Evolutionary conservation across 2,329 filamentous ascomycete species (phyloP).

Genomic region (Metarhizium robertsii): DNA sequence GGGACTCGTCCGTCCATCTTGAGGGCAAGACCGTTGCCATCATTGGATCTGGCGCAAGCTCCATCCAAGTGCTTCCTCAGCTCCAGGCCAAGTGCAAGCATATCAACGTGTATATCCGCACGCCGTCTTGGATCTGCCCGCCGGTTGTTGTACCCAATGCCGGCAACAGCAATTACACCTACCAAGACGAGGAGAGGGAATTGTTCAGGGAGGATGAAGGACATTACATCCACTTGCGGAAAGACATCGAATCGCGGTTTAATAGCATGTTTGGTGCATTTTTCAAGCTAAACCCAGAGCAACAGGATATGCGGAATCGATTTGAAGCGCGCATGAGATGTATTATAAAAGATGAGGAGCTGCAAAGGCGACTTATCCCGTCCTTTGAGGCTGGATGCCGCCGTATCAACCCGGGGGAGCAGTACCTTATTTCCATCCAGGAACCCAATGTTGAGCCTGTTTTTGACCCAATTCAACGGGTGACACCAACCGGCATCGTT

Average conservation of each 20-base stretch:
- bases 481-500: slow-evolving; percentile 17
- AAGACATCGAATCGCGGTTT: slow-evolving; percentile 27
- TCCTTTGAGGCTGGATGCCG: slow-evolving; percentile 15
- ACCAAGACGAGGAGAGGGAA: slow-evolving; percentile 7
- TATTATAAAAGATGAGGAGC: slow-evolving; percentile 6
- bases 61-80: slow-evolving; percentile 31
- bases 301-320: slow-evolving; percentile 6
- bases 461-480: slow-evolving; percentile 16
- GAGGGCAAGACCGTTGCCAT: slow-evolving; percentile 26
- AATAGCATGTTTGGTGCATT: slow-evolving; percentile 31
- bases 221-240: slow-evolving; percentile 15
- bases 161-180: slow-evolving; percentile 7
- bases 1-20: slow-evolving; percentile 29
- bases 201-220: slow-evolving; percentile 4
- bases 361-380: slow-evolving; percentile 13
- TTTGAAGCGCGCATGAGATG: slow-evolving; percentile 10
- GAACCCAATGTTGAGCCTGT: slow-evolving; percentile 30
- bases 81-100: slow-evolving; percentile 30
- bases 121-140: slow-evolving; percentile 35
- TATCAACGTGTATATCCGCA: slow-evolving; percentile 35
- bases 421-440: slow-evolving; percentile 29
- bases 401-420: slow-evolving; percentile 25
- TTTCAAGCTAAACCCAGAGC: slow-evolving; percentile 20
- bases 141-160: slow-evolving; percentile 8
- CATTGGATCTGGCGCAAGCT: slow-evolving; percentile 23